Evolutionary conservation across 495 filamentous ascomycete genomes (phyloP), one percentile per base, ranked within the genome.

Genomic region (Parachaetomium inaequale): DNA sequence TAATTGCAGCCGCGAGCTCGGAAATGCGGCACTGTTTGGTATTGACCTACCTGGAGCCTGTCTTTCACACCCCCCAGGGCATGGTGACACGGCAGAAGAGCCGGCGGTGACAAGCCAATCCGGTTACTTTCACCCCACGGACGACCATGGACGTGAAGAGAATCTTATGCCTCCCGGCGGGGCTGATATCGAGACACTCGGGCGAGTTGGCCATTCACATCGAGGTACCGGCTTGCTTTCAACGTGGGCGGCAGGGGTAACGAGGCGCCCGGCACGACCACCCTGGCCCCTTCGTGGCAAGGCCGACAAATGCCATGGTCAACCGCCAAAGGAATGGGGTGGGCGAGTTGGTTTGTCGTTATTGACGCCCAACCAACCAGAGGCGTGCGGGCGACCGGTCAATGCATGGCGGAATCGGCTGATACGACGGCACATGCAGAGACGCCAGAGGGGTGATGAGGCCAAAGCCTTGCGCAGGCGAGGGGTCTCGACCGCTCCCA

Each of bases 371-470:
- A 26, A 49, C 63, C 68, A 72, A 69, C 70, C 68, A 69, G 40
- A 63, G 34, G 8, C 7, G 31, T 15, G 51, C 45, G 57, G 25
- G 31, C 58, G 61, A 59, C 68, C 66, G 63, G 68, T 63, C 63
- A 72, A 65, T 68, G 68, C 68, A 68, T n/a, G 61, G 19, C 51
- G 61, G 54, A 49, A 63, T 58, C 52, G 60, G 64, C 47, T 58
- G 58, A 68, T 63, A 58, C 63, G 63, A 58, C 57, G 43, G 45
- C 23, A 28, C 53, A 71, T 69, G 66, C 70, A 69, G 29, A 56
- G 42, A 29, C 34, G 23, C 34, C 42, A 26, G 23, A 32, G 28
- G 32, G 40, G 40, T 51, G 42, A 62, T n/a, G n/a, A 40, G 2
- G 5, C 34, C 40, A 26, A 64, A 32, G 65, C 28, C 62, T 61